Base-by-base conservation (phyloP, 495 filamentous ascomycete genomes). In the Penicillium mononematosum region DNA sequence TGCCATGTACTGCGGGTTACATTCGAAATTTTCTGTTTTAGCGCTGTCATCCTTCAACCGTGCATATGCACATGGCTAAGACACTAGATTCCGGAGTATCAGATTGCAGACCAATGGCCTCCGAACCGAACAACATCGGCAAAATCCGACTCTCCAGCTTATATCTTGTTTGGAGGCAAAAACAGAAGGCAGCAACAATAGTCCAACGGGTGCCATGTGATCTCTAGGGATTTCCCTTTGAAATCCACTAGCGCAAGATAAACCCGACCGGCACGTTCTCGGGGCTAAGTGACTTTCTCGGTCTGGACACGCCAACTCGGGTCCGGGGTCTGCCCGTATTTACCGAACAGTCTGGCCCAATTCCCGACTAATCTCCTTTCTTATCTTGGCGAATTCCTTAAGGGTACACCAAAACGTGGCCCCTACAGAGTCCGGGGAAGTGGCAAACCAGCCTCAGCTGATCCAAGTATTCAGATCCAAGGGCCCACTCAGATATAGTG, bases 321-420 rank as follows among this genome's bases (percentile, higher is more conserved):
- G 55, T 56, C 61, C 58, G 62, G 62, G 58, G 29, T 55, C 17
- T 56, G 55, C 62, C 62, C 58, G 55, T 60, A 29, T 47, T 32
- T 55, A 52, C 62, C 62, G 62, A 64, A 51, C 45, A 61, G 58
- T 64, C 61, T 61, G 42, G 61, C 44, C 53, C 43, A 45, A 36
- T 19, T 44, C 9, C 25, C 38, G 22, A 22, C 53, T 36, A 8
- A 45, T 47, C 44, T 38, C 6, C 43, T 32, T 20, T 38, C 14
- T 14, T 34, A 29, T 54, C 42, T 27, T 39, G 53, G 43, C 22
- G 25, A 10, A 22, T 38, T 25, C 25, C 50, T 25, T 34, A 9
- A 41, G 32, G 25, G 31, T 46, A 22, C 16, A 55, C 53, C 44
- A 38, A 47, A 39, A 55, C n/a, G 43, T 47, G 44, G 43, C 43